These are phyloP conservation scores for Mycena sanguinolenta DNA, from an alignment of 768 basidiomycete species.

Conservation along the genomic window DNA sequence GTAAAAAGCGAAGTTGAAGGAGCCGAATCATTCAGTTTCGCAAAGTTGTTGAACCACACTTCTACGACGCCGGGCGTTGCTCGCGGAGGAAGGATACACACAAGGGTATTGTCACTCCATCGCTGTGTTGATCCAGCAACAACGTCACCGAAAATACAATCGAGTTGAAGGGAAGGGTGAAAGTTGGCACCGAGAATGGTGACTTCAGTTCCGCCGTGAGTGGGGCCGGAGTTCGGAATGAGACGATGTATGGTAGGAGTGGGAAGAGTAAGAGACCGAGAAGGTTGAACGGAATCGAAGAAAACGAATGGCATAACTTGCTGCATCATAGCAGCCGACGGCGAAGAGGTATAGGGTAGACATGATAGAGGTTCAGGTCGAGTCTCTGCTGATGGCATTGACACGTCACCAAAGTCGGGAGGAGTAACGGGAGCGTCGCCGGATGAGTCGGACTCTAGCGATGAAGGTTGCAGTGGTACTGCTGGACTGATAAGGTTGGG, in stretches of 20 bases:
- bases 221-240: conserved; percentile 88
- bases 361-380: conserved; percentile 38
- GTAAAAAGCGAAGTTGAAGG: conserved; percentile 80
- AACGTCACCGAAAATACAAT: conserved; percentile 89
- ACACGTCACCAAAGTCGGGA: conserved; percentile 56
- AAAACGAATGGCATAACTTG: conserved; percentile 72
- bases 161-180: conserved; percentile 76
- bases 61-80: conserved; percentile 86
- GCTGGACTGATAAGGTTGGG: conserved; percentile 41
- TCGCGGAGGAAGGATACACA: conserved; percentile 91
- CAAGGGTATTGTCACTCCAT: conserved; percentile 94
- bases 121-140: conserved; percentile 86
- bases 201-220: conserved; percentile 93
- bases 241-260: conserved; percentile 86
- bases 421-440: conserved; percentile 62
- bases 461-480: conserved; percentile 50
- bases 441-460: conserved; percentile 60
- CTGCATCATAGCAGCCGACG: conserved; percentile 34
- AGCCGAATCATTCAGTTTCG: conserved; percentile 67
- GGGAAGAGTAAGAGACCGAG: conserved; percentile 62
- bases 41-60: conserved; percentile 88
- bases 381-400: conserved; percentile 51
- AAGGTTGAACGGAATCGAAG: conserved; percentile 65
- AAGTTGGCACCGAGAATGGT: conserved; percentile 95
- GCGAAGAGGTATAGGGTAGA: conserved; percentile 37